Base-by-base conservation (phyloP, 371 early-diverging fungal species). In the Apophysomyces trapeziformis region DNA sequence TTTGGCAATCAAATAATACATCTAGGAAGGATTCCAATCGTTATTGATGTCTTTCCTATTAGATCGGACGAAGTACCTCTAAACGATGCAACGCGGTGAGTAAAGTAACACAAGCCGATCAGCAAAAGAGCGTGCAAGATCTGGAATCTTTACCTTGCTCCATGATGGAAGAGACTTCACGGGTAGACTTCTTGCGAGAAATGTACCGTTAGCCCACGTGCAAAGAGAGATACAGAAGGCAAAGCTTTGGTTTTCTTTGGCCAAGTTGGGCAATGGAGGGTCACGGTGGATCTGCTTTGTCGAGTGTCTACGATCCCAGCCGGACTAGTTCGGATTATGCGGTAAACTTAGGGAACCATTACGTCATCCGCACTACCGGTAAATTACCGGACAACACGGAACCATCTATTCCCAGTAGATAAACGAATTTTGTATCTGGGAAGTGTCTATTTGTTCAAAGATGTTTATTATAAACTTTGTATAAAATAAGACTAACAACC, bases 1-100 rank as follows among this genome's bases (percentile, higher is more conserved):
- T 65, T 82, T 73, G 38, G 82, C 78, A 63, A 88, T 85, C 68
- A 88, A 73, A 69, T 81, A 85, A 69, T 88, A 88, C 66, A 88
- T 82, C 87, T 88, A 74, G 7, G 3, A 58, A 43, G 26, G 11
- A 50, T 7, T 26, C 9, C 9, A 50, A n/a, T 50, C 5, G 54
- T 21, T 50, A 26, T 12, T 18, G 41, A 63, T n/a, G 21, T 21
- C 16, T 21, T 50, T 7, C 9, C 18, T 50, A 13, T 41, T 50
- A 2, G 54, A 50, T 50, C 54, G 54, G 54, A n/a, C 54, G 54
- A 21, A 50, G 16, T 18, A 50, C 62, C n/a, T 46, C 50, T 35
- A 37, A 47, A 47, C 16, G n/a, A 46, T 36, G 14, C 36, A 47
- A 44, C 18, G 47, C 36, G 50, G 62, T 35, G 9, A 37, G 36